Conservation (phyloP, 2,329 filamentous ascomycete species). For the Teratosphaeria destructans region DNA sequence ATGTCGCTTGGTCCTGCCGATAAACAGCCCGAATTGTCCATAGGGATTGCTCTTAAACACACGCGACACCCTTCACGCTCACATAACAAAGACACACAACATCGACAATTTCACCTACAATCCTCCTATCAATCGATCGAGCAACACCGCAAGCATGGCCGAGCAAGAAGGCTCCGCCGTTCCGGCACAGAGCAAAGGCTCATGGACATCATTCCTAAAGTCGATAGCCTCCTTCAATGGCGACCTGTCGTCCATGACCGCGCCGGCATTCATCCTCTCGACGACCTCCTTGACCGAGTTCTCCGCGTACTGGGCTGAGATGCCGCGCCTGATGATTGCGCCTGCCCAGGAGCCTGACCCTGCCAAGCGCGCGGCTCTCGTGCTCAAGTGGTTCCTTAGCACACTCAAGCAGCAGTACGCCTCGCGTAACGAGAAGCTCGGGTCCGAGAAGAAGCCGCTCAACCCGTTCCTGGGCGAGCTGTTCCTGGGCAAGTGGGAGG, state of each 20-base stretch:
- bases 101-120: neutral
- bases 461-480: constrained; percentile 95
- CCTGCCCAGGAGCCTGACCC: constrained; percentile 70
- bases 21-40: neutral
- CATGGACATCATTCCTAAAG: constrained; percentile 42
- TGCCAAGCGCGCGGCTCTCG: constrained; percentile 70
- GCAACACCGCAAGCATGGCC: constrained; percentile 52
- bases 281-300: constrained; percentile 47
- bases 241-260: constrained; percentile 46
- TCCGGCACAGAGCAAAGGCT: constrained; percentile 35
- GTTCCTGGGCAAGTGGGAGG: constrained; percentile 84
- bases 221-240: constrained; percentile 47
- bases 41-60: neutral
- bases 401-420: constrained; percentile 82
- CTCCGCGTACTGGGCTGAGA: constrained; percentile 48
- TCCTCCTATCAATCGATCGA: constrained; percentile 57
- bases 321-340: constrained; percentile 60
- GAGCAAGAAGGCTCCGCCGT: constrained; percentile 35
- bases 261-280: constrained; percentile 46
- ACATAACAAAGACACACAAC: neutral
- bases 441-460: constrained; percentile 93
- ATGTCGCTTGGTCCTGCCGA: neutral
- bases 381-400: constrained; percentile 93
- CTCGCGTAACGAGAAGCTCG: constrained; percentile 64
- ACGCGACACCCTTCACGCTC: neutral